Evolutionary conservation across 2,329 filamentous ascomycete species (phyloP).

Genomic region (Aspergillus sp.): DNA sequence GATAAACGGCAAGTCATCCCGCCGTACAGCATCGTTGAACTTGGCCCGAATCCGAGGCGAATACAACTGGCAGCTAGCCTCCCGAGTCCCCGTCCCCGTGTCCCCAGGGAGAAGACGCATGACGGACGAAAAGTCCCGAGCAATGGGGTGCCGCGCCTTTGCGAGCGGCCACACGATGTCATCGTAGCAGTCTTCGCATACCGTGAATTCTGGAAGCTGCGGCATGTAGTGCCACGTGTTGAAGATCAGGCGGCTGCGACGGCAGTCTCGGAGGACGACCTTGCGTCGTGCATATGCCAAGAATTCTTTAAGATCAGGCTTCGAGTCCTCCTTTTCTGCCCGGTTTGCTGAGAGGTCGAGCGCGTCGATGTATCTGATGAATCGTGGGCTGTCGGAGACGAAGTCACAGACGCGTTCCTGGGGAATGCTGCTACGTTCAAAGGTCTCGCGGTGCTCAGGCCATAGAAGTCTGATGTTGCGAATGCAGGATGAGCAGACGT

Average conservation of each 20-base stretch:
- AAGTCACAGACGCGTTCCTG: conserved; percentile 66
- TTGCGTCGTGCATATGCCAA: conserved; percentile 63
- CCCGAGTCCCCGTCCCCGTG: conserved; percentile 33
- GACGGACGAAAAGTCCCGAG: conserved; percentile 64
- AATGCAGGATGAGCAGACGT: conserved; percentile 72
- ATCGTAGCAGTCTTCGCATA: conserved; percentile 85
- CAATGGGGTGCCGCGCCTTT: conserved; percentile 55
- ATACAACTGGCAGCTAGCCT: conserved; percentile 73
- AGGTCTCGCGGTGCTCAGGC: conserved; percentile 68
- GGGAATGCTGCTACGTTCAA: conserved; percentile 51
- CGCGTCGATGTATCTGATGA: conserved; percentile 57
- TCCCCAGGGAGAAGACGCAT: conserved; percentile 58
- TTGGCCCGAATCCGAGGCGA: conserved; percentile 74
- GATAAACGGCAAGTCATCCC: conserved; percentile 67
- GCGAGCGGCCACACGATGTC: conserved; percentile 72
- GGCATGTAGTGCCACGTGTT: conserved; percentile 78
- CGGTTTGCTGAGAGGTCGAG: conserved; percentile 54
- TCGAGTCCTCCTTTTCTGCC: conserved; percentile 28
- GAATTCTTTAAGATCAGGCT: conserved; percentile 60
- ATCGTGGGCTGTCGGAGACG: conserved; percentile 59
- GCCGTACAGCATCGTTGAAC: conserved; percentile 66
- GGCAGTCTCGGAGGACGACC: conserved; percentile 62
- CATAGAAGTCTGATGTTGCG: conserved; percentile 71
- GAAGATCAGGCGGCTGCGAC: conserved; percentile 61
- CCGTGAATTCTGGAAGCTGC: conserved; percentile 71